Percentiles rank a stretch among this genome's conserved stretches.
Evolutionary conservation across 345 rosid species (phyloP).

Genomic region (Euphorbia peplus): DNA sequence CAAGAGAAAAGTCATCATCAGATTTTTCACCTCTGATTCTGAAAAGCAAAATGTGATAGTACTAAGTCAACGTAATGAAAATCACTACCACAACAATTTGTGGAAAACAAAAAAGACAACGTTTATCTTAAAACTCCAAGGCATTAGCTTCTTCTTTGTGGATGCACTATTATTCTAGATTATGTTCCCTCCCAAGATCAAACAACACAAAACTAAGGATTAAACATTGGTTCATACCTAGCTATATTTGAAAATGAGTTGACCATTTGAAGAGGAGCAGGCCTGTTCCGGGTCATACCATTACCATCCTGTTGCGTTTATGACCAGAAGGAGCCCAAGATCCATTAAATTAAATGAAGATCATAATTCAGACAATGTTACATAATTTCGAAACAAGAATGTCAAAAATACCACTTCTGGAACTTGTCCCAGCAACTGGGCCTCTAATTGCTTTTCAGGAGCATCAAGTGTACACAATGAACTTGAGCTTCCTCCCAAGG

Average conservation of each 20-base stretch:
- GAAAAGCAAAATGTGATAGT: slow-evolving; percentile 21
- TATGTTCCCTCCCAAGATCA: background rate
- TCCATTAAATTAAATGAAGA: slow-evolving; percentile 5
- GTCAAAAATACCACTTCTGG: slow-evolving; percentile 38
- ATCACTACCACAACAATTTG: slow-evolving; percentile 12
- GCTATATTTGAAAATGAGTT: slow-evolving; percentile 37
- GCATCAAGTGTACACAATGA: slow-evolving; percentile 47
- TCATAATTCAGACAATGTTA: slow-evolving; percentile 10
- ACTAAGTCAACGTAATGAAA: slow-evolving; percentile 17
- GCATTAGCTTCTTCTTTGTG: slow-evolving; percentile 11
- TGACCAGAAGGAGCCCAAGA: slow-evolving; percentile 22
- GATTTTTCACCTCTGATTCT: slow-evolving; percentile 49
- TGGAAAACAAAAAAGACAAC: background rate
- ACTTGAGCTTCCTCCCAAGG: slow-evolving; percentile 50
- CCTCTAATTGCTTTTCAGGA: slow-evolving; percentile 45
- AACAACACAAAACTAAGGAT: slow-evolving; percentile 5
- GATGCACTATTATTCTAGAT: slow-evolving; percentile 5
- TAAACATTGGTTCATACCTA: slow-evolving; percentile 35
- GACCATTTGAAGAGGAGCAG: slow-evolving; percentile 27
- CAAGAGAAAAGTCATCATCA: slow-evolving; percentile 64
- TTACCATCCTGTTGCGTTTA: slow-evolving; percentile 51
- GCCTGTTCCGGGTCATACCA: slow-evolving; percentile 35
- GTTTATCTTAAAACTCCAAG: background rate
- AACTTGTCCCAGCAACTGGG: slow-evolving; percentile 30
- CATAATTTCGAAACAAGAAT: slow-evolving; percentile 13